Conservation (phyloP, 768 basidiomycete species). For the Hysterangium stoloniferum region DNA sequence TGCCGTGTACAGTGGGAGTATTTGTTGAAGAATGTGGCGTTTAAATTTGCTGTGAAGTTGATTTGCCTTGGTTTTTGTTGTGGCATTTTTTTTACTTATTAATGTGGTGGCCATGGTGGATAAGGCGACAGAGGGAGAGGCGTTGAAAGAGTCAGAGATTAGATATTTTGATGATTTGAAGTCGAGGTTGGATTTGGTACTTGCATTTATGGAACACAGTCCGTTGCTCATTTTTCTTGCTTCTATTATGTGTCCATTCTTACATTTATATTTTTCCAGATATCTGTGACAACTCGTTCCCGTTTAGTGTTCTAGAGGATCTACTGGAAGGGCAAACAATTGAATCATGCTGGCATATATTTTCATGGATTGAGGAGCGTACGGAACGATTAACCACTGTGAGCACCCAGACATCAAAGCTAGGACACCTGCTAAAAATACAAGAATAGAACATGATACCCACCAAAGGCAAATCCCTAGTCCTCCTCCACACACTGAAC, state of each 20-base stretch:
- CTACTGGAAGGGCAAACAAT: constrained; percentile 83
- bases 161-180: constrained; percentile 56
- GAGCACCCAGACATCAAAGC: too few relatives aligned
- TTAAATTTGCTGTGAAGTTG: constrained; percentile 50
- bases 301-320: constrained; percentile 70
- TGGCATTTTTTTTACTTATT: background rate
- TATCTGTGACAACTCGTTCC: constrained; percentile 69
- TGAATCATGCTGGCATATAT: constrained; percentile 75
- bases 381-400: constrained; percentile 53
- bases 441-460: too few relatives aligned
- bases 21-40: constrained; percentile 61
- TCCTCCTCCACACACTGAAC: too few relatives aligned
- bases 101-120: too few relatives aligned
- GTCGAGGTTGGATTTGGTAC: constrained; percentile 61
- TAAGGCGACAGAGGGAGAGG: constrained; percentile 66
- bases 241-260: too few relatives aligned
- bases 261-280: constrained; percentile 41
- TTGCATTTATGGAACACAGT: constrained; percentile 76
- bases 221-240: constrained; percentile 22
- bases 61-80: constrained; percentile 23
- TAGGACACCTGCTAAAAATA: too few relatives aligned
- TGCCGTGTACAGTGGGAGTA: constrained; percentile 71
- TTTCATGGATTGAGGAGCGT: constrained; percentile 79
- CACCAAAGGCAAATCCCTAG: too few relatives aligned
- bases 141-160: constrained; percentile 42